These are phyloP conservation scores for Russula sp. DNA, from an alignment of 768 basidiomycete species.

Conservation along the genomic window DNA sequence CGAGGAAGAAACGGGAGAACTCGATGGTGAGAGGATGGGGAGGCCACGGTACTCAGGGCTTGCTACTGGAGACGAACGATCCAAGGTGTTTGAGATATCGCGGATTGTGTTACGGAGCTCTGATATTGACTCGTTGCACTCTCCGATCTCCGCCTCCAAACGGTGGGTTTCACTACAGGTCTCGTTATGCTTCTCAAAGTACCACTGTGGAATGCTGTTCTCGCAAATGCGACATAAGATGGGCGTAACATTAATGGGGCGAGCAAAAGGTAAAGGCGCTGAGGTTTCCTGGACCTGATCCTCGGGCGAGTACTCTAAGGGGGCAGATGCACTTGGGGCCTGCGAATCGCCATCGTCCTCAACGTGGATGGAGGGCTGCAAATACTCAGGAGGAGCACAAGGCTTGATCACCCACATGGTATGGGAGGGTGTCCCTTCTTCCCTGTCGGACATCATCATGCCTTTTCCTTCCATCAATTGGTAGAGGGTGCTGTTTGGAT, in stretches of 20 bases:
- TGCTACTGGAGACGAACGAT: slow-evolving; percentile 63
- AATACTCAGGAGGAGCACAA: slow-evolving; percentile 64
- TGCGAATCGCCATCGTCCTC: slow-evolving; percentile 43
- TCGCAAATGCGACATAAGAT: slow-evolving; percentile 98
- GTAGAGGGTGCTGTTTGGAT: slow-evolving; percentile 51
- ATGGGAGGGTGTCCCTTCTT: slow-evolving; percentile 83
- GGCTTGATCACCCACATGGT: slow-evolving; percentile 99
- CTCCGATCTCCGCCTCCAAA: slow-evolving; percentile 89
- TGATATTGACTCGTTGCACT: slow-evolving; percentile 88
- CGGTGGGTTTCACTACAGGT: slow-evolving; percentile 96
- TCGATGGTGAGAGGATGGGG: slow-evolving; percentile 73
- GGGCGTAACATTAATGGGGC: slow-evolving; percentile 74
- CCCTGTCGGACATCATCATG: slow-evolving; percentile 95
- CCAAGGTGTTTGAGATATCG: slow-evolving; percentile 69
- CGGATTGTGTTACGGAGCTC: slow-evolving; percentile 87
- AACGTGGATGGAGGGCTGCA: slow-evolving; percentile 58
- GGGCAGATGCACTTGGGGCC: slow-evolving; percentile 38
- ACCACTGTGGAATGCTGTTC: slow-evolving; percentile 95
- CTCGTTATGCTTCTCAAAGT: slow-evolving; percentile 99
- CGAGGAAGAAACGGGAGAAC: slow-evolving; percentile 67
- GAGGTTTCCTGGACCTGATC: slow-evolving; percentile 37
- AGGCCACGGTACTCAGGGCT: slow-evolving; percentile 84
- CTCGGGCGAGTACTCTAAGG: slow-evolving; percentile 9
- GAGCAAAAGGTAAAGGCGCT: slow-evolving; percentile 71
- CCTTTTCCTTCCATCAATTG: slow-evolving; percentile 96